Evolutionary conservation across 108 stramenopile species (phyloP).

Genomic region (Nannochloropsis salina): DNA sequence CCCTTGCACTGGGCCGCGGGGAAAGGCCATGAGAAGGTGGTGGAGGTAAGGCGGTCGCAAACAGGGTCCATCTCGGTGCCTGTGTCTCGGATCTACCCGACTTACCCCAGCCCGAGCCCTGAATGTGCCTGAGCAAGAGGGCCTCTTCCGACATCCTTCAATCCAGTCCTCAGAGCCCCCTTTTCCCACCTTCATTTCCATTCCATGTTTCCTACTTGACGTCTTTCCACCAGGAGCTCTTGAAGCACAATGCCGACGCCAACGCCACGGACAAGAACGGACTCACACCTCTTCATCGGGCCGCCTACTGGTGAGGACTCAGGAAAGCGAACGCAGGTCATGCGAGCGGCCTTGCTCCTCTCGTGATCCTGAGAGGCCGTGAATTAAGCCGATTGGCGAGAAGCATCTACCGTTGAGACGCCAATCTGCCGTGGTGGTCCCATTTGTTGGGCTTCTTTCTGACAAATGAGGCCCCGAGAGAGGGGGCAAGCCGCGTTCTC

Average conservation of each 20-base stretch:
- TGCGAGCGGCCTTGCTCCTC: too few relatives aligned
- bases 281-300: background rate
- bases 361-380: too few relatives aligned
- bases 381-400: too few relatives aligned
- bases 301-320: constrained; percentile 2
- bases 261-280: background rate
- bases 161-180: too few relatives aligned
- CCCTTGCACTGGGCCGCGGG: background rate
- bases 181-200: background rate
- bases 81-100: too few relatives aligned
- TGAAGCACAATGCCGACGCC: background rate
- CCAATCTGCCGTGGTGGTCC: background rate
- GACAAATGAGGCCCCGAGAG: too few relatives aligned
- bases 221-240: background rate
- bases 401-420: too few relatives aligned
- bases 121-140: too few relatives aligned
- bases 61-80: too few relatives aligned
- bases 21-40: background rate
- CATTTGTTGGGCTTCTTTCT: background rate
- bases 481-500: too few relatives aligned
- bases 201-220: background rate
- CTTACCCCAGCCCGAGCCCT: too few relatives aligned
- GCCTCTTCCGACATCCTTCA: too few relatives aligned
- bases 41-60: background rate
- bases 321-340: background rate